A percentile compares a stretch with the other conserved stretches of the same genome.
Evolutionary conservation across 2,329 filamentous ascomycete species (phyloP).

Genomic region (Bipolaris sorokiniana): DNA sequence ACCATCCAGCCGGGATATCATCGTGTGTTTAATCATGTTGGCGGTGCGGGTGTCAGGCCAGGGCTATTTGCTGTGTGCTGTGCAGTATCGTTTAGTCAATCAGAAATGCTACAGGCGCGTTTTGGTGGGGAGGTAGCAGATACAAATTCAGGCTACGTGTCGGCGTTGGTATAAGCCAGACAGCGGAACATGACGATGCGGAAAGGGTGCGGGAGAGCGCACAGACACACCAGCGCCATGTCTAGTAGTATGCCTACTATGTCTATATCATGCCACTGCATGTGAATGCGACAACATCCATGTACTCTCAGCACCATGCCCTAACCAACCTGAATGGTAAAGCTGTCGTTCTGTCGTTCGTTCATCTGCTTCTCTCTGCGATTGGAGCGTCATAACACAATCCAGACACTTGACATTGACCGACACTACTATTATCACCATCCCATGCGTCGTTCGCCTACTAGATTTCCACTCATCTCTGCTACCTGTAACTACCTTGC

Average conservation of each 20-base stretch:
- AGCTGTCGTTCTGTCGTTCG: not conserved
- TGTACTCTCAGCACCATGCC: not conserved
- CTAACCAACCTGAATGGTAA: conserved; percentile 3
- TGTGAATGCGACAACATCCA: not conserved
- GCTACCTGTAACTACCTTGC: not conserved
- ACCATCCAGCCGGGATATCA: conserved; percentile 95
- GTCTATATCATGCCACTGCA: not conserved
- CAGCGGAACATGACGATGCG: conserved; percentile 29
- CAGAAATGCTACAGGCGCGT: not conserved
- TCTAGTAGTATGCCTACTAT: too few relatives aligned
- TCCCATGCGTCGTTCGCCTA: not conserved
- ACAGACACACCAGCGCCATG: conserved; percentile 17
- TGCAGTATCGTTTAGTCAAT: not conserved
- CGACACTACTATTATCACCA: not conserved
- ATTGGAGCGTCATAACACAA: not conserved
- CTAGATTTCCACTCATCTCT: not conserved
- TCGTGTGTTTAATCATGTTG: conserved; percentile 85
- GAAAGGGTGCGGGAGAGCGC: conserved; percentile 31
- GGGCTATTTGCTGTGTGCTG: too few relatives aligned
- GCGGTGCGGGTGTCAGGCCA: not conserved
- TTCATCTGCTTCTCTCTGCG: not conserved
- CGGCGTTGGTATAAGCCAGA: conserved; percentile 22
- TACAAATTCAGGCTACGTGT: conserved; percentile 41
- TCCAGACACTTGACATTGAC: not conserved
- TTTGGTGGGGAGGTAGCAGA: not conserved